Evolutionary conservation across 176 grass and related monocot genomes (phyloP), one percentile per base, ranked within the genome.

Genomic region (Raddia distichophylla): DNA sequence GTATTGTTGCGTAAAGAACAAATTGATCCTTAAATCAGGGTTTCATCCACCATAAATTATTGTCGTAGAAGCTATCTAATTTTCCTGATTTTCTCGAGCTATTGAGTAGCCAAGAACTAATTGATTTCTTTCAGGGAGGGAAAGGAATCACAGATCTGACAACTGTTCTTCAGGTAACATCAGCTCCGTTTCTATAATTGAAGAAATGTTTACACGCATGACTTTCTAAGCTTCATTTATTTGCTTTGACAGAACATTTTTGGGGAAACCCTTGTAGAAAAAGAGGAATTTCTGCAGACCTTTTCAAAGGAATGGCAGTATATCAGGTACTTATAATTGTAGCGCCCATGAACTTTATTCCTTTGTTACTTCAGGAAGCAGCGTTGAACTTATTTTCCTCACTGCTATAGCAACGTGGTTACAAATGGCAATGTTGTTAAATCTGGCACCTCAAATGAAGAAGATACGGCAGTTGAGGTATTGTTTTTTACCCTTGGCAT

Each of bases 71-170:
- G 64, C 5, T 87, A 62, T 52, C 3, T 22, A 74, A 3, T 20
- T 6, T 69, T 74, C 16, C 35, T 56, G 32, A 51, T 86, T 77
- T 77, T 17, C 65, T 77, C 65, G 77, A 85, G 43, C 18, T 63
- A 52, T 51, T 72, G 33, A 82, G 32, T 64, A 67, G 58, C 5
- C 66, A 7, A 44, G 1, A 69, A 69, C 71, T 73, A 59, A 73
- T 47, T 80, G 35, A 73, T 82, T 83, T 86, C 13, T 90, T 88
- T 42, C 70, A 98, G 95, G 90, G 88, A 83, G 92, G 92, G 65
- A 98, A 95, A 95, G 91, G 96, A 73, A 89, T 93, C 73, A 95
- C 95, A 60, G 82, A 95, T 79, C 79, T 98, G 13, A 85, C 87
- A 58, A 22, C 85, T 79, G 69, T 79, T 90, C 91, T 99, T 85